Base-by-base conservation (phyloP, 2,329 filamentous ascomycete genomes). In the Xylaria multiplex region DNA sequence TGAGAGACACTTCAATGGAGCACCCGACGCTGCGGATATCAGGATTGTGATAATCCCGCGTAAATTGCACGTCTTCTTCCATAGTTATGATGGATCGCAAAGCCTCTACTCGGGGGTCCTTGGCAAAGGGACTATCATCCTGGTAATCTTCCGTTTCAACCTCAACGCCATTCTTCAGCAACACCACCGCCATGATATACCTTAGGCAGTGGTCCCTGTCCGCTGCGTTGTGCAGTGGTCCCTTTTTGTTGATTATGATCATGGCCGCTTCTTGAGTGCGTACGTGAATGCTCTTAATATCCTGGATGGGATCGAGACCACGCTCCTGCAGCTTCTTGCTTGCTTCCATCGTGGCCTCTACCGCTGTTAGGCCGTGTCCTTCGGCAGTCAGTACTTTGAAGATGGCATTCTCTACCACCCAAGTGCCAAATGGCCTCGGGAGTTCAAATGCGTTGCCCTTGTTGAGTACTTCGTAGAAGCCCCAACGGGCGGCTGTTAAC, bases 401-500 rank as follows among this genome's bases (percentile, higher is more conserved):
- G 37, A 69, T 46, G 24, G 63, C 53, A 37, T 74, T 74, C 59
- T 77, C 72, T 4, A 78, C 67, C 6, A 74, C 72, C 59, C 64
- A 72, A 7, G 65, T 70, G 9, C 65, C 64, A 35, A 65, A 72
- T n/a, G 69, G 67, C 27, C 59, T 50, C 0, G 72, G 73, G 3
- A 77, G 62, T 6, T 69, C 40, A 45, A 78, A 72, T 9, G 14
- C 50, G 7, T 64, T 53, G 11, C 53, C 66, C 27, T 54, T 56
- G 24, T 65, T 65, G 37, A 72, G 24, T 9, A 65, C 66, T n/a
- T 67, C 69, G 65, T 76, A 76, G 59, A 82, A 81, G 0, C 80
- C 80, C 73, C 75, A 81, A 14, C 73, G 72, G 3, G 73, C 64
- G 1, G 72, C 67, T 5, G 73, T 77, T 49, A 82, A 68, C 0